Base-by-base conservation (phyloP, 352 stramenopile species). In the Globisporangium irregulare region DNA sequence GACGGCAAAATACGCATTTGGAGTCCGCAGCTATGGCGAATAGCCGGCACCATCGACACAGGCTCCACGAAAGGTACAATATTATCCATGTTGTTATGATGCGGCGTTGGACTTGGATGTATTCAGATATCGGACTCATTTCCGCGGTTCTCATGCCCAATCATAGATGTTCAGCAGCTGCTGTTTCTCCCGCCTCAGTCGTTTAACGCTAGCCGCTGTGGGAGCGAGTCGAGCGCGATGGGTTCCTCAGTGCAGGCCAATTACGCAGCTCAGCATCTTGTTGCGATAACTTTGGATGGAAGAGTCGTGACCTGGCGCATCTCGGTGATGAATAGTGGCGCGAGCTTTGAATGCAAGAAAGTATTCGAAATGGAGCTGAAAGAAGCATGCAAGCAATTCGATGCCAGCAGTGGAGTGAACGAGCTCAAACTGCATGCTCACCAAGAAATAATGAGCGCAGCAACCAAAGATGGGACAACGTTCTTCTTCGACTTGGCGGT, bases 1-100 rank as follows among this genome's bases (percentile, higher is more conserved):
- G 86, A 94, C 50, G 82, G 84, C 25, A 92, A 91, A 53, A 82
- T 94, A 29, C 86, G 84, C 5, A 67, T 92, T 24, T 92, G 84
- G 77, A 89, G 75, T 27, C 81, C 80, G n/a, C 77, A 74, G 36
- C 67, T 87, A 18, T 82, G 81, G 59, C 87, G 85, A 54, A 79
- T 80, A 7, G 75, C 87, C n/a, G 79, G 83, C 12, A 86, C 72
- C 14, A 79, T 94, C 34, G 84, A 94, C 61, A 83, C 78, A 9
- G 81, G 86, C 0, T 88, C 81, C 1, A 68, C 74, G 14, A 78
- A 79, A 73, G 80, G 80, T 86, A 46, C 38, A 46, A 46, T 4
- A 20, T 46, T 18, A 18, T 46, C 14, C 4, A 46, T 46, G 4
- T 46, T 46, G 38, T 20, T 46, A 20, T 46, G 38, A 46, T 46